Evolutionary conservation across 805 yeast genomes (phyloP), one percentile per base, ranked within the genome.

Genomic region (Lachancea mirantina): DNA sequence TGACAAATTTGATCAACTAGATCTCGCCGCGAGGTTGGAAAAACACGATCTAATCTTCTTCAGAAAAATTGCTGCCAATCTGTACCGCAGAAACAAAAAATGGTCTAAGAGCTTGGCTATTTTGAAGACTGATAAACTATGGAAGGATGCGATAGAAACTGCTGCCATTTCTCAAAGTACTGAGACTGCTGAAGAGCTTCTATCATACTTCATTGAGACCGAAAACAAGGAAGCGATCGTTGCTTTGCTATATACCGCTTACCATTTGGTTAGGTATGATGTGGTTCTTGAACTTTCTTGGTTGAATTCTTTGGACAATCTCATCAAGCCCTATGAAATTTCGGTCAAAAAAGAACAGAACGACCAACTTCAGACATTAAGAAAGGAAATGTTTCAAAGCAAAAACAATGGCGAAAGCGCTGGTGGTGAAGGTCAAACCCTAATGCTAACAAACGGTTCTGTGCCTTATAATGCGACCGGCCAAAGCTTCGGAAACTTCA

Each of bases 221-320:
- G 97, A 95, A 47, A 92, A 92, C 65, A 85, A 80, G 61, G 98
- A 92, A 67, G 84, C 95, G 50, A 83, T 85, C 55, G 81, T 87
- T 50, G 96, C 95, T 5, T 74, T 88, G 40, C 70, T 92, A 52
- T 92, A 80, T 64, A 67, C 84, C 5, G 84, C 94, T 51, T 92
- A 92, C 59, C 83, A 80, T 32, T 66, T 79, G 52, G 68, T 92
- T 45, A 74, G 75, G 33, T 76, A 75, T 45, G 98, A 92, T 52
- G 78, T 78, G 50, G 95, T 89, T 14, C 62, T 81, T 46, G 98
- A 92, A 60, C 65, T 87, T 45, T 71, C 94, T 20, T 92, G 99
- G 98, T 68, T 94, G 55, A 81, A 85, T 61, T 72, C 74, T 45
- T 74, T 92, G 62, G 74, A 65, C 42, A 89, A 88, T 58, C 84